Base-by-base conservation (phyloP, 164 flowering plant genomes). In the Cinnamomum micranthum region DNA sequence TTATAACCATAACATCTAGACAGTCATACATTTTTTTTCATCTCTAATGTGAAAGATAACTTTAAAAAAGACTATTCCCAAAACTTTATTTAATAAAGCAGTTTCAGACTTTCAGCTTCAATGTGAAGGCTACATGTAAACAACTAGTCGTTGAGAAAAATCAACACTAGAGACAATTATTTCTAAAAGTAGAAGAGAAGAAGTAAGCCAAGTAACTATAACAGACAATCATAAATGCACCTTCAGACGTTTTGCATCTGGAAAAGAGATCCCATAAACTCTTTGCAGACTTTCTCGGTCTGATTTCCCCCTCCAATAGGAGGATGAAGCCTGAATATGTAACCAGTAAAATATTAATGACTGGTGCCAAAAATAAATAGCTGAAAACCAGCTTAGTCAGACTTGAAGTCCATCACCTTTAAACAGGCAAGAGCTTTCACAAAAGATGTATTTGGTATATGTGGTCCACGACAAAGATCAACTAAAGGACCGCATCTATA, bases 381-480 rank as follows among this genome's bases (percentile, higher is more conserved):
- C 22, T 65, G 11, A 50, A 71, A 62, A 35, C 20, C 23, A 33
- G 62, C 33, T 25, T 7, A 19, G 50, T 15, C 12, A 22, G 47
- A 35, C 47, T 11, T 52, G 27, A 50, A 19, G 27, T 23, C 20
- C 68, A 55, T 84, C 80, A 95, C 99, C 98, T 90, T 95, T 74
- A 91, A 81, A 83, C 99, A 95, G 20, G 85, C 77, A 83, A 95
- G 80, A 68, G 98, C 97, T 80, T 95, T 95, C 27, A 91, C 98
- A 86, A 91, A 96, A 68, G 99, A 90, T 52, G 98, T 96, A 79
- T 89, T 96, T 55, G 99, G 99, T 74, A 96, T 96, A 83, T 96
- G 99, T 17, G 99, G 99, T 47, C 99, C 98, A 74, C 99, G 95
- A 78, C 99, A 96, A 73, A 96, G 84, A 82, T 96, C 99, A 79